phyloP scores from a whole-genome alignment of 306 rosid species.

The Cajanus cajan region DNA sequence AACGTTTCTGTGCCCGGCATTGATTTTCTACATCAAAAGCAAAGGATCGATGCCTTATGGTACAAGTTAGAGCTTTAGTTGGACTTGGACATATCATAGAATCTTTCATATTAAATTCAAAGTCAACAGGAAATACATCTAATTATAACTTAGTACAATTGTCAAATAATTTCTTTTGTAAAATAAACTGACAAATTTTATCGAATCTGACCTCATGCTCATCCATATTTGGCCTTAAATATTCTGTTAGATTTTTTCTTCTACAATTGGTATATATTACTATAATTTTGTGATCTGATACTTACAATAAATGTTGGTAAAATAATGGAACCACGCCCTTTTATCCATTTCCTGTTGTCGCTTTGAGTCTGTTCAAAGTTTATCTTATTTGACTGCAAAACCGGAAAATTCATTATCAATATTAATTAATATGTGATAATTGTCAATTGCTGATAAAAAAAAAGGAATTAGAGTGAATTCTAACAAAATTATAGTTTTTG shows the following conservation, averaged over 20 bases:
- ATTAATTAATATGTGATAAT: not conserved
- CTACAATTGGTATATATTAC: not conserved
- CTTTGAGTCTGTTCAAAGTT: not conserved
- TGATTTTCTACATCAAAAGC: constrained; percentile 19
- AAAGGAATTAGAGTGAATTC: not conserved
- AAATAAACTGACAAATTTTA: not conserved
- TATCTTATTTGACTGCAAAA: not conserved
- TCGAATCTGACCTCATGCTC: not conserved
- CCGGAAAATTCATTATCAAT: not conserved
- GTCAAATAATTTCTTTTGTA: not conserved
- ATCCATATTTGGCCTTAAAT: not conserved
- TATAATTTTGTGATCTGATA: not conserved
- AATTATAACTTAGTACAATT: not conserved
- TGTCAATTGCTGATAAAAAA: not conserved
- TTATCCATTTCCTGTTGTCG: not conserved
- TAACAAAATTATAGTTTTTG: too few species aligned
- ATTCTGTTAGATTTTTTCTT: not conserved
- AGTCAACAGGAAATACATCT: constrained; percentile 25
- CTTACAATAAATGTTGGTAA: not conserved
- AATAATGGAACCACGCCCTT: not conserved
- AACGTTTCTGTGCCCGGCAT: constrained; percentile 5
- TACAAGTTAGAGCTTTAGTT: constrained; percentile 38
- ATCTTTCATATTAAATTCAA: constrained; percentile 28
- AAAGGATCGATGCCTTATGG: constrained; percentile 20
- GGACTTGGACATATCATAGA: constrained; percentile 9